Evolutionary conservation across 768 basidiomycete species (phyloP).

Genomic region (Strobilomyces dryophilus): DNA sequence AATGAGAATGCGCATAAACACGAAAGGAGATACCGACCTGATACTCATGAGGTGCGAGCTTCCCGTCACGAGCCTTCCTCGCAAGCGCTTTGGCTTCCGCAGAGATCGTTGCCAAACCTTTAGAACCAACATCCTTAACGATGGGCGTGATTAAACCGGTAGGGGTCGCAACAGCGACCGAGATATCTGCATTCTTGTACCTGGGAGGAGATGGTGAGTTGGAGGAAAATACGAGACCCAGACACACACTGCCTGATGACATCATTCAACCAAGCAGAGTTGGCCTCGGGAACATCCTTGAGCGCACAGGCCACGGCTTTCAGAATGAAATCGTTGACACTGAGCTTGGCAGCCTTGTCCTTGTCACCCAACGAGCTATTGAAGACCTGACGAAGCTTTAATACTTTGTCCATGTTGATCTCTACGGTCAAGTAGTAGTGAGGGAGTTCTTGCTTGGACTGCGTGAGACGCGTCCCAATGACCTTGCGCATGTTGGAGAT

Average conservation of each 20-base stretch:
- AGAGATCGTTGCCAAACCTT: conserved; percentile 92
- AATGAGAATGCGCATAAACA: background rate
- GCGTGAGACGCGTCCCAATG: conserved; percentile 84
- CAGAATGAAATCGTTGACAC: conserved; percentile 97
- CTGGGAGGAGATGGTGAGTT: conserved; percentile 33
- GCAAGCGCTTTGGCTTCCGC: conserved; percentile 89
- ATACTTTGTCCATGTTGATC: conserved; percentile 92
- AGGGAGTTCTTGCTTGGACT: conserved; percentile 93
- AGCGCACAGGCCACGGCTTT: conserved; percentile 92
- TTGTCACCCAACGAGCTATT: conserved; percentile 84
- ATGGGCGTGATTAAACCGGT: conserved; percentile 97
- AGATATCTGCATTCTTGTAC: conserved; percentile 97
- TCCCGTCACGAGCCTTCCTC: conserved; percentile 94
- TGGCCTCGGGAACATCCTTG: conserved; percentile 93
- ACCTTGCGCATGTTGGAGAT: conserved; percentile 92
- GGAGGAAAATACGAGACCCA: background rate
- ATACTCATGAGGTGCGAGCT: conserved; percentile 92
- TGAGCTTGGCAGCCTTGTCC: conserved; percentile 89
- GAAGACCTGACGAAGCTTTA: conserved; percentile 93
- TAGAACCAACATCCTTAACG: conserved; percentile 86
- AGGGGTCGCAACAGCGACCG: conserved; percentile 94
- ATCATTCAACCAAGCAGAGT: conserved; percentile 97
- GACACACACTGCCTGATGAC: conserved; percentile 82
- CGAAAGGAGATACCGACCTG: conserved; percentile 51
- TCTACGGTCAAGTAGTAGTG: conserved; percentile 97